Evolutionary conservation across 371 early-diverging fungal species (phyloP), one percentile per base, ranked within the genome.

Genomic region (Amoeboaphelidium protococcarum): DNA sequence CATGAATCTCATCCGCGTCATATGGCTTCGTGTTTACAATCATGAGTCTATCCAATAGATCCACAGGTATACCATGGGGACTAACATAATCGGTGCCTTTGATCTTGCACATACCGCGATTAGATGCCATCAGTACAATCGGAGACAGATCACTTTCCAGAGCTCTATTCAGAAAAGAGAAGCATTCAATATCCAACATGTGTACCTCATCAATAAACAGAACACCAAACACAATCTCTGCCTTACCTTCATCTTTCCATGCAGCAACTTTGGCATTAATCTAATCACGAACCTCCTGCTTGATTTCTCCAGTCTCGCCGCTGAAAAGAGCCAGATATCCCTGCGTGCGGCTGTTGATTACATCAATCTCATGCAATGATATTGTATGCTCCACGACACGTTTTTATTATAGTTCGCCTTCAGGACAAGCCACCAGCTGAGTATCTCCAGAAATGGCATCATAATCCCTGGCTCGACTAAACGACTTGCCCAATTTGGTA

Each of bases 181-280:
- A 96, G 62, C 95, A 92, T 62, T 97, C 98, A 52, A 92, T 86
- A 54, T 97, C 96, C 24, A 98, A 81, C 82, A 96, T 86, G 61
- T 99, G 94, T 25, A 91, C 90, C 64, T 98, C 97, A 56, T 97
- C 94, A 53, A 99, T 89, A 64, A 98, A 94, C 26, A 98, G 69
- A 6, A 82, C 90, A 24, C 98, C 98, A 3, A 94, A 91, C 1
- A 91, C 80, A 52, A 99, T 82, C 52, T 86, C 87, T 13, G 94
- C 90, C 60, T 96, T 98, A 52, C 92, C 95, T 63, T 97, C 97
- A 58, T 96, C 95, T 50, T 94, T 73, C 98, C 96, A 97, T 58
- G 88, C 94, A 12, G 81, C 78, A 22, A 99, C 82, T 62, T 90
- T 91, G 44, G 72, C 67, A 66, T 99, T 90, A 63, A 99, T 95